A percentile compares a stretch with the other conserved stretches of the same genome.
phyloP scores from a whole-genome alignment of 2,329 filamentous ascomycete genomes.

The Thelonectria olida region DNA sequence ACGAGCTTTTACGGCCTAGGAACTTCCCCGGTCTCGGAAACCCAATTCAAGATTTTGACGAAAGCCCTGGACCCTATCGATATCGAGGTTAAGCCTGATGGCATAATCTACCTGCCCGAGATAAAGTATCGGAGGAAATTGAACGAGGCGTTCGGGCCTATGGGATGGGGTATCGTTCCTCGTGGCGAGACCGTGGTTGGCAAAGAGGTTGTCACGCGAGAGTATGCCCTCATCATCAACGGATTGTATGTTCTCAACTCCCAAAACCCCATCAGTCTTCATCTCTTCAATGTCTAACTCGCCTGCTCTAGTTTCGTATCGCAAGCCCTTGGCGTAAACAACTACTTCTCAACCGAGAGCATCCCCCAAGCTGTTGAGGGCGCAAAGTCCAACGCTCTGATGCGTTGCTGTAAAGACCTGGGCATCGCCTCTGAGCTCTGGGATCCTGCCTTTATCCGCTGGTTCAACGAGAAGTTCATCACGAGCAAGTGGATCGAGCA shows the following conservation, averaged over 20 bases:
- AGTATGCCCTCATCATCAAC: conserved; percentile 90
- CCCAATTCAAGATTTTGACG: conserved; percentile 75
- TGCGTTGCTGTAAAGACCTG: conserved; percentile 98
- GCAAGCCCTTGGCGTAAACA: conserved; percentile 92
- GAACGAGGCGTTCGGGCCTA: conserved; percentile 91
- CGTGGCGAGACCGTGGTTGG: conserved; percentile 86
- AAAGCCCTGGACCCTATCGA: conserved; percentile 75
- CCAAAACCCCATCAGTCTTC: background rate
- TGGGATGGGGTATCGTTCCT: conserved; percentile 94
- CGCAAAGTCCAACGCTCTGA: conserved; percentile 96
- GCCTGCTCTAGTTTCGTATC: conserved; percentile 76
- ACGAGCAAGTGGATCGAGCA: conserved; percentile 94
- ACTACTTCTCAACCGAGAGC: conserved; percentile 88
- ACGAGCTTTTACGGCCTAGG: conserved; percentile 85
- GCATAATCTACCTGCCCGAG: conserved; percentile 94
- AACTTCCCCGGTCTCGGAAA: conserved; percentile 73
- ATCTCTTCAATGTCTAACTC: background rate
- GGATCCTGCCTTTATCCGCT: conserved; percentile 91
- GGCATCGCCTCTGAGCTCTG: conserved; percentile 95
- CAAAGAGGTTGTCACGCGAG: conserved; percentile 82
- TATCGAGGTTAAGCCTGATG: conserved; percentile 97
- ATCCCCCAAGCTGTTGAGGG: conserved; percentile 96
- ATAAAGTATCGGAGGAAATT: conserved; percentile 96
- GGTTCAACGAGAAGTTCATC: conserved; percentile 80
- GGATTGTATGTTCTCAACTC: conserved; percentile 71